A percentile compares a stretch with the other conserved stretches of the same genome.
Evolutionary conservation across 768 basidiomycete species (phyloP).

Genomic region (Lactarius tabidus): DNA sequence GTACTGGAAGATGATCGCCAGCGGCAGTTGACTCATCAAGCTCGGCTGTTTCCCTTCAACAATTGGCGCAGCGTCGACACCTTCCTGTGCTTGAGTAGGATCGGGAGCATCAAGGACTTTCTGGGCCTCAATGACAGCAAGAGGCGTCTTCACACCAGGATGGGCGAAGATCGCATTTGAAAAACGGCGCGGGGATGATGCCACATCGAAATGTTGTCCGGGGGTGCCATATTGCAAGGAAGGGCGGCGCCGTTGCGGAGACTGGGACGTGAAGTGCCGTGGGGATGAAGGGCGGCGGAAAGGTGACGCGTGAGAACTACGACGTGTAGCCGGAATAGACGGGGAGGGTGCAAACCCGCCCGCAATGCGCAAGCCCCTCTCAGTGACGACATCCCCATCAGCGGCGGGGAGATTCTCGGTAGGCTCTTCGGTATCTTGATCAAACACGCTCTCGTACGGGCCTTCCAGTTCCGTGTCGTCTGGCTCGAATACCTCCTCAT

Average conservation of each 20-base stretch:
- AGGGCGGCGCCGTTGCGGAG: slow-evolving; percentile 16
- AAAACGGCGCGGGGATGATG: slow-evolving; percentile 46
- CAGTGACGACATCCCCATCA: slow-evolving; percentile 1
- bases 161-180: slow-evolving; percentile 74
- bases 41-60: slow-evolving; percentile 56
- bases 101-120: slow-evolving; percentile 40
- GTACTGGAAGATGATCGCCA: slow-evolving; percentile 86
- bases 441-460: slow-evolving; percentile 29
- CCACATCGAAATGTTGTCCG: slow-evolving; percentile 31
- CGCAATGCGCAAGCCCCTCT: slow-evolving; percentile 10
- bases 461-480: slow-evolving; percentile 41
- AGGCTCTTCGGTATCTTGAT: slow-evolving; percentile 32
- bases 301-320: slow-evolving; percentile 3
- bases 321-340: slow-evolving; percentile 19
- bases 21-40: slow-evolving; percentile 68
- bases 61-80: slow-evolving; percentile 37
- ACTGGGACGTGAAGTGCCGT: slow-evolving; percentile 18
- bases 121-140: slow-evolving; percentile 72
- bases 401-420: slow-evolving; percentile 24
- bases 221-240: slow-evolving; percentile 24
- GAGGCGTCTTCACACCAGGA: slow-evolving; percentile 73
- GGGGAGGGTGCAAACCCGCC: neutral
- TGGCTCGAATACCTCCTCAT: slow-evolving; percentile 69
- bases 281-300: slow-evolving; percentile 26
- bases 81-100: slow-evolving; percentile 38